Base-by-base conservation (phyloP, 2,329 filamentous ascomycete species). In the Cryphonectria parasitica region DNA sequence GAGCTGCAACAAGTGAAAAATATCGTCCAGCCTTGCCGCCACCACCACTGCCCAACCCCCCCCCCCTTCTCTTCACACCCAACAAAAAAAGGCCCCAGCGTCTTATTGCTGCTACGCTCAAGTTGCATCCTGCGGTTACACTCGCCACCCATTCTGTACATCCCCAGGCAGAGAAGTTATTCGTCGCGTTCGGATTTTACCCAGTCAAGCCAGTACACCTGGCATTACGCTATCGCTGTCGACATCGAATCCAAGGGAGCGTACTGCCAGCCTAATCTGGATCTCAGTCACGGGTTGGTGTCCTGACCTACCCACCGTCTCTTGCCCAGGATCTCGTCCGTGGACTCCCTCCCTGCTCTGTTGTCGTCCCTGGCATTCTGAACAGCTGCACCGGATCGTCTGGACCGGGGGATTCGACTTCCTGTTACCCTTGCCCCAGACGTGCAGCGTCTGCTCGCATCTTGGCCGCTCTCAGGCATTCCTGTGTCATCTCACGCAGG, bases 371-470 rank as follows among this genome's bases (percentile, higher is more conserved):
- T 61, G 31, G 22, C 22, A 34, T 8, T 22, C 58, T n/a, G 34
- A 31, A 61, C 1, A n/a, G 39, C 58, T 31, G 58, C 58, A 39
- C 8, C 58, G 19, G 11, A 31, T 58, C 34, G 8, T 36, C 58
- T 39, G 15, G 58, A 61, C 58, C 34, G 19, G 58, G 58, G 31
- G 8, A n/a, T 19, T n/a, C 17, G 34, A 3, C 13, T 13, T 15
- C 34, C 58, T 39, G 11, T 3, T 34, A 31, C 54, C 25, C 54
- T 56, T 56, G 54, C 54, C 34, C 19, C 22, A 19, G 25, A 31
- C 58, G 58, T 61, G 17, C 58, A 39, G 58, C 34, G 19, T 39
- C 58, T 61, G 58, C 58, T 61, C 58, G 58, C 58, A n/a, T 61
- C 58, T 61, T 22, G 58, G 22, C 58, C 34, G 34, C 58, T 61